Base-by-base conservation (phyloP, 345 rosid species). In the Syzygium jambos region DNA sequence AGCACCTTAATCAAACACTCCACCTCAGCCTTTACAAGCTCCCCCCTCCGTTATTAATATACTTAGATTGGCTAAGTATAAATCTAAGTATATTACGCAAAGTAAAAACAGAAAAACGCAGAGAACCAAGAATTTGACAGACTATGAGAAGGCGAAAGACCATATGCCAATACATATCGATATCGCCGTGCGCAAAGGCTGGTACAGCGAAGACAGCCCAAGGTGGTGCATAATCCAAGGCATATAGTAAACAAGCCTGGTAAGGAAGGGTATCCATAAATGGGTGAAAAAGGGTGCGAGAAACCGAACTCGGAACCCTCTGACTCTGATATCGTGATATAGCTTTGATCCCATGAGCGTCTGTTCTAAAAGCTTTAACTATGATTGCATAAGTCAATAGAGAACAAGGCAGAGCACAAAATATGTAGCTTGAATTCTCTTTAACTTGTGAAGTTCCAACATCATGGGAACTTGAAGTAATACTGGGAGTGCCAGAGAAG, bases 161-260 rank as follows among this genome's bases (percentile, higher is more conserved):
- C 17, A 61, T 61, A 61, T 61, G n/a, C 16, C 65, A 27, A 25
- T 57, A 25, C 15, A 57, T 4, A 57, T 57, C 5, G 63, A 57
- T 23, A 27, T 57, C 11, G 63, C 25, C 11, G 29, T n/a, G 29
- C 34, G 19, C 73, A 61, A 61, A 61, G 73, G 73, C 73, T n/a
- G 19, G 2, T n/a, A 13, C 38, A 52, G 54, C 19, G 0, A 52
- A 52, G 54, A 15, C 19, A 52, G 6, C 54, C 54, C 17, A 6
- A 52, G 54, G 54, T 52, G 54, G 54, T 52, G 17, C 54, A 15
- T 52, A 52, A 52, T 52, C 54, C 54, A 61, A 61, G 73, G 73
- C 0, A 61, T n/a, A 2, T 13, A 13, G 38, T n/a, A 14, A 61
- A n/a, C 14, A n/a, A 0, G 73, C 9, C 73, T 61, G n/a, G 19